phyloP scores from a whole-genome alignment of 2,329 filamentous ascomycete genomes.

The Botrytis paeoniae region DNA sequence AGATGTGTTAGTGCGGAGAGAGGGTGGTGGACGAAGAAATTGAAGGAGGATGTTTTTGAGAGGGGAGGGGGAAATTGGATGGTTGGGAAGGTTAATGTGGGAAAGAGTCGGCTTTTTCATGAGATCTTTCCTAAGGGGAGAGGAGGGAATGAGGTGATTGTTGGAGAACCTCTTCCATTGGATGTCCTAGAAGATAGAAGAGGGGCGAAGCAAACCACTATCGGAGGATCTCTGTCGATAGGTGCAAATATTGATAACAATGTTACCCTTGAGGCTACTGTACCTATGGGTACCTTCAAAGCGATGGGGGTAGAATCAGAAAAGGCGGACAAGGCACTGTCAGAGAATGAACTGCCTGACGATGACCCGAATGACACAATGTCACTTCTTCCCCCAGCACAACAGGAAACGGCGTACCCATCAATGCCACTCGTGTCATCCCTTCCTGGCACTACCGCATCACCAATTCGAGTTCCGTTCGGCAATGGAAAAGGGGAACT shows the following conservation, averaged over 20 bases:
- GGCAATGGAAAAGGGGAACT: conserved; percentile 83
- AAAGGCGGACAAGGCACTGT: conserved; percentile 17
- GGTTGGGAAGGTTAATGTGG: conserved; percentile 97
- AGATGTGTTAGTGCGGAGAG: conserved; percentile 81
- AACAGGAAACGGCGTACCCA: conserved; percentile 71
- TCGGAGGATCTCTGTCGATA: background rate
- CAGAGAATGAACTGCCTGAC: conserved; percentile 18
- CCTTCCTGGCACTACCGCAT: conserved; percentile 89
- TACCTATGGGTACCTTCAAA: background rate
- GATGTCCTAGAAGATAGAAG: too few relatives aligned
- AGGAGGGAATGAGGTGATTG: conserved; percentile 27
- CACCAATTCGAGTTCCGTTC: conserved; percentile 89
- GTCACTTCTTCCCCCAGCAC: conserved; percentile 72
- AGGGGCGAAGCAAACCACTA: background rate
- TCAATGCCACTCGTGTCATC: conserved; percentile 82
- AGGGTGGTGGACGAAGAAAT: conserved; percentile 83
- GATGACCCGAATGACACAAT: conserved; percentile 27
- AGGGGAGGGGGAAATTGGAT: conserved; percentile 89
- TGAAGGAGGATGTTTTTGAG: conserved; percentile 83
- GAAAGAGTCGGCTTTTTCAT: conserved; percentile 90
- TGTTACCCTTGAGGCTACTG: background rate
- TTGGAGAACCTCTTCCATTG: conserved; percentile 5
- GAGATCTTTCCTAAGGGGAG: conserved; percentile 78
- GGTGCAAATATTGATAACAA: background rate
- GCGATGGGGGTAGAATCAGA: conserved; percentile 19